Evolutionary conservation across 1,284 basidiomycete species (phyloP), one percentile per base, ranked within the genome.

Genomic region (Tremellales sp.): DNA sequence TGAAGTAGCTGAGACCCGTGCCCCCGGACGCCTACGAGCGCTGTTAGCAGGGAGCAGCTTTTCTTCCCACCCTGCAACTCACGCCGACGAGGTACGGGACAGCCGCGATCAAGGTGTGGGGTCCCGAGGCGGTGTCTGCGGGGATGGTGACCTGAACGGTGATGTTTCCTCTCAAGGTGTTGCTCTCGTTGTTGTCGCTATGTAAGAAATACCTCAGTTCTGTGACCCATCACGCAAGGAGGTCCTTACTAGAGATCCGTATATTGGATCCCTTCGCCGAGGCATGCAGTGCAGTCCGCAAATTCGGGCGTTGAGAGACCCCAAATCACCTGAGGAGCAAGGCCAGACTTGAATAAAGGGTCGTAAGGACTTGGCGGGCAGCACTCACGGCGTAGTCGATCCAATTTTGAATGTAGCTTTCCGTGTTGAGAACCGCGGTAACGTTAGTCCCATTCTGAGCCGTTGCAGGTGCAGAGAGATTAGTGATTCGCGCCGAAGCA

Each of bases 1-100:
- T 39, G 45, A 47, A 40, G 37, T 10, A 18, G 3, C 13, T 14
- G 33, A 44, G 12, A 5, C 12, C 29, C 3, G 42, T 44, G 9
- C 19, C 16, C n/a, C 42, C 42, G 9, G 42, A 44, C 5, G 42
- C 42, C 42, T 44, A 32, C 10, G 16, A 32, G 34, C 10, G 21
- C 12, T 40, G 13, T 22, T 5, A 31, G 40, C 10, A 13, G 5
- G 12, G 24, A 28, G 40, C 28, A 31, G 13, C 14, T 19, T 28
- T 18, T 5, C 10, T 28, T 5, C 29, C 10, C 10, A 10, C 29
- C 10, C 29, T 9, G 22, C 5, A n/a, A 58, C 60, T 56, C 43
- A 62, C 60, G 3, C 58, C 60, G 10, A 53, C 58, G 10, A 62
- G 50, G 39, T 55, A 50, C 5, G 60, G 60, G 6, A 60, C 41